phyloP scores from a whole-genome alignment of 352 stramenopile genomes.

The Phytophthora tubulina region DNA sequence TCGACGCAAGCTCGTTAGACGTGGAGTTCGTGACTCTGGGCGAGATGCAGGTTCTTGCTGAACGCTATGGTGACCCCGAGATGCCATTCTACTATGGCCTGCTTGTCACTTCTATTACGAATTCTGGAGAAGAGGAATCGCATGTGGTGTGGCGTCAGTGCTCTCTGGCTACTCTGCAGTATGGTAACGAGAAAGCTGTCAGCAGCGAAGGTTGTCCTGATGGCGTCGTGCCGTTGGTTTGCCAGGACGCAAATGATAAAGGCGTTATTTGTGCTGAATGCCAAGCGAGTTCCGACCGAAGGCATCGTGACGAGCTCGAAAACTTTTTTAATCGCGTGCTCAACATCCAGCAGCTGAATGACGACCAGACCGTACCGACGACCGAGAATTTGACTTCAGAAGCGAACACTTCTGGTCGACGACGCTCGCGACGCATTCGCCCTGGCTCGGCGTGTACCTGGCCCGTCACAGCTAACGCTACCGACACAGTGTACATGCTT shows the following conservation, averaged over 20 bases:
- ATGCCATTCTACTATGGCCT: slow-evolving; percentile 61
- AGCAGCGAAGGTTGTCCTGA: slow-evolving; percentile 33
- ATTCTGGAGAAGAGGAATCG: slow-evolving; percentile 21
- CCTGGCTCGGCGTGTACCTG: slow-evolving; percentile 58
- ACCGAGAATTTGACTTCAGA: slow-evolving; percentile 55
- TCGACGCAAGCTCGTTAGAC: slow-evolving; percentile 56
- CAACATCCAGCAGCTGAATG: slow-evolving; percentile 65
- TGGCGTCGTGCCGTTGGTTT: slow-evolving; percentile 39
- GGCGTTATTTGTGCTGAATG: slow-evolving; percentile 61
- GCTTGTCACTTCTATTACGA: slow-evolving; percentile 27
- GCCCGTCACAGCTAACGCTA: slow-evolving; percentile 63
- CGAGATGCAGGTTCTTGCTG: slow-evolving; percentile 65
- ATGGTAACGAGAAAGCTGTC: slow-evolving; percentile 35
- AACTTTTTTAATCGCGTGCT: slow-evolving; percentile 77
- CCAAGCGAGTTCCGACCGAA: slow-evolving; percentile 50
- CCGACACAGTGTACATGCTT: slow-evolving; percentile 78
- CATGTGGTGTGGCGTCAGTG: slow-evolving; percentile 59
- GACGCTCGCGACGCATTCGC: slow-evolving; percentile 73
- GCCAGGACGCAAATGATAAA: slow-evolving; percentile 40
- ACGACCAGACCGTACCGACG: slow-evolving; percentile 63
- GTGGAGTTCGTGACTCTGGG: slow-evolving; percentile 70
- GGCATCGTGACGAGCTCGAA: slow-evolving; percentile 56
- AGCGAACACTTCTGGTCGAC: slow-evolving; percentile 50
- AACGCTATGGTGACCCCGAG: slow-evolving; percentile 66
- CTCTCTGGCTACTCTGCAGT: slow-evolving; percentile 48